Conservation (phyloP, 768 basidiomycete genomes). For the Serendipita sp. region DNA sequence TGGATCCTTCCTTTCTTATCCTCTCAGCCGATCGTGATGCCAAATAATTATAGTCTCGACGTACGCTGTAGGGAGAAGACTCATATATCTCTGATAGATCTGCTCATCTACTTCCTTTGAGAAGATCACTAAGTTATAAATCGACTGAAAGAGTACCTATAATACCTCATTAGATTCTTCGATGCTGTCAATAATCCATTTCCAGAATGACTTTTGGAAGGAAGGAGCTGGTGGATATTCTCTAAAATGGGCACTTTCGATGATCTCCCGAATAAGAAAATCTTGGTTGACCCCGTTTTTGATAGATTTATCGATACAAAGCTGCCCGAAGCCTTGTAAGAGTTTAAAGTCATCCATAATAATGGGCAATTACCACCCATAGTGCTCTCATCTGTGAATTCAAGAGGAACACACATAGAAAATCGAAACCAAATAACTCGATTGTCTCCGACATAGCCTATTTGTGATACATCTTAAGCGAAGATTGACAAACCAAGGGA, state of each 20-base stretch:
- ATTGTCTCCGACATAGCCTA: not conserved
- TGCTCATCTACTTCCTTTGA: slow-evolving; percentile 2
- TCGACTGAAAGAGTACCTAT: not conserved
- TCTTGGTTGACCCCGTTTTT: not conserved
- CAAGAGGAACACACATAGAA: not conserved
- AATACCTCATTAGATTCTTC: not conserved
- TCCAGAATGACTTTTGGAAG: not conserved
- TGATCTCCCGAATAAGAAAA: not conserved
- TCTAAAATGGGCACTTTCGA: not conserved
- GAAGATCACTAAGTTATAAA: not conserved
- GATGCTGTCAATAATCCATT: not conserved
- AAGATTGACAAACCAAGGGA: slow-evolving; percentile 54
- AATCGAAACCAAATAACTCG: not conserved
- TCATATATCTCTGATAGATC: not conserved
- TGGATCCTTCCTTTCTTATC: not conserved
- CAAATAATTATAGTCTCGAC: not conserved
- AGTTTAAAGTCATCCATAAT: not conserved
- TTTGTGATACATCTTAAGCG: slow-evolving; percentile 29
- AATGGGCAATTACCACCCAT: not conserved
- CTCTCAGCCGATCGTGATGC: not conserved
- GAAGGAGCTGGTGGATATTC: not conserved
- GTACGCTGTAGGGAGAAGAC: not conserved
- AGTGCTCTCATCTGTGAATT: not conserved
- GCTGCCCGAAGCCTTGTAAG: not conserved
- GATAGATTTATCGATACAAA: not conserved